phyloP scores from a whole-genome alignment of 768 basidiomycete species.

The Boletus rufocinnamomeus region DNA sequence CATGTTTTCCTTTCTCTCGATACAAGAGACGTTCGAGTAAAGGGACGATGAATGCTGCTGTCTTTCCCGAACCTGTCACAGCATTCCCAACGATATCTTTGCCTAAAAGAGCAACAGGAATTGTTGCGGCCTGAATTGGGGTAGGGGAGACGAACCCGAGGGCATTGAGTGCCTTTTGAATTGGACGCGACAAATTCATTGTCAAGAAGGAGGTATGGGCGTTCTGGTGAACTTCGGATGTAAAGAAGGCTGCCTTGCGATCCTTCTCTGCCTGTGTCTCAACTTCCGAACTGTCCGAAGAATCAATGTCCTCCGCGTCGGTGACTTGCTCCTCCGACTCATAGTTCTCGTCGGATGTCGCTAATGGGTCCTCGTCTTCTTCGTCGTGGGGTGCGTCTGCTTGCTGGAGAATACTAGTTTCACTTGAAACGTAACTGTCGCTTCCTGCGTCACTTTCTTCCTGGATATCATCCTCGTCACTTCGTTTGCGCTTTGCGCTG shows the following conservation, averaged over 20 bases:
- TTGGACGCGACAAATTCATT: constrained; percentile 94
- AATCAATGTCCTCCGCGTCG: constrained; percentile 42
- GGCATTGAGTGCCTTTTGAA: constrained; percentile 86
- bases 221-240: constrained; percentile 53
- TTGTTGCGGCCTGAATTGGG: constrained; percentile 92
- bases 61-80: constrained; percentile 98
- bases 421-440: constrained; percentile 7
- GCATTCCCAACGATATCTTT: constrained; percentile 96
- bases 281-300: constrained; percentile 61
- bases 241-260: constrained; percentile 89
- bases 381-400: constrained; percentile 33
- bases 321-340: constrained; percentile 29
- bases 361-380: constrained; percentile 37
- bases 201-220: constrained; percentile 80
- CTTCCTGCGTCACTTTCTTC: constrained; percentile 39
- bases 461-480: constrained; percentile 35
- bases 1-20: constrained; percentile 84
- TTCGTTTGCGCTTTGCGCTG: constrained; percentile 65
- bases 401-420: constrained; percentile 18
- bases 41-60: constrained; percentile 95
- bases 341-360: constrained; percentile 34
- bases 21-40: constrained; percentile 91
- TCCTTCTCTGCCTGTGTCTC: constrained; percentile 61
- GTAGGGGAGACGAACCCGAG: constrained; percentile 85
- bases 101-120: constrained; percentile 91